These are phyloP conservation scores for Rhizopus microsporus DNA, from an alignment of 371 early-diverging fungal species.

Conservation along the genomic window DNA sequence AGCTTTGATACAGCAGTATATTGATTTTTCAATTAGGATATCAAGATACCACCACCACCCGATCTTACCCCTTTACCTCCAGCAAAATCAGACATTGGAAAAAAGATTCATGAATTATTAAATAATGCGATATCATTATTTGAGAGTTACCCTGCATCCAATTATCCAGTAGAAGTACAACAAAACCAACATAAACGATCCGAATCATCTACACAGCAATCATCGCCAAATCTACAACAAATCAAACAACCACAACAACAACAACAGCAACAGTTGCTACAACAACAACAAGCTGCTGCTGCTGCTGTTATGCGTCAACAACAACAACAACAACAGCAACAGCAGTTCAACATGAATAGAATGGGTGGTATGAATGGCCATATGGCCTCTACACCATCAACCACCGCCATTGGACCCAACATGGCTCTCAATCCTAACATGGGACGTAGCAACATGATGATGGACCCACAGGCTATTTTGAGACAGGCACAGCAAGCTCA, in stretches of 20 bases:
- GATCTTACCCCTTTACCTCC: conserved; percentile 45
- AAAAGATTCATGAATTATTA: conserved; percentile 36
- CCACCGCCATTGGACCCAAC: background rate
- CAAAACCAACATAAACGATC: conserved; percentile 15
- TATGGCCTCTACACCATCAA: conserved; percentile 3
- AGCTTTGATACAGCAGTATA: conserved; percentile 2
- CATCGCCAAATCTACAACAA: conserved; percentile 8
- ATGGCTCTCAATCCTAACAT: background rate
- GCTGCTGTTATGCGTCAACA: conserved; percentile 18
- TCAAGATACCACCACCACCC: conserved; percentile 38
- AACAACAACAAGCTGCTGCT: conserved; percentile 21
- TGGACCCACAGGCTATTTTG: conserved; percentile 30
- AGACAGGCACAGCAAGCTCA: conserved; percentile 32
- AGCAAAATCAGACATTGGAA: conserved; percentile 33
- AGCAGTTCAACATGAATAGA: conserved; percentile 9
- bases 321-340: conserved; percentile 14
- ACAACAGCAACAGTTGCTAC: conserved; percentile 15
- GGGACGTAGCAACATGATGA: conserved; percentile 10
- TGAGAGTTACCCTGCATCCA: conserved; percentile 2
- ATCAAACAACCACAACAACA: conserved; percentile 19
- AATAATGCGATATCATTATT: conserved; percentile 36
- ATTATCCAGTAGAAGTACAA: background rate
- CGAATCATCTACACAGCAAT: conserved; percentile 18
- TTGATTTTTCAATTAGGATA: conserved; percentile 21
- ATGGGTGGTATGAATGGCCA: conserved; percentile 3